Evolutionary conservation across 805 yeast genomes (phyloP), one percentile per base, ranked within the genome.

Genomic region (Tetrapisispora namnaoensis): DNA sequence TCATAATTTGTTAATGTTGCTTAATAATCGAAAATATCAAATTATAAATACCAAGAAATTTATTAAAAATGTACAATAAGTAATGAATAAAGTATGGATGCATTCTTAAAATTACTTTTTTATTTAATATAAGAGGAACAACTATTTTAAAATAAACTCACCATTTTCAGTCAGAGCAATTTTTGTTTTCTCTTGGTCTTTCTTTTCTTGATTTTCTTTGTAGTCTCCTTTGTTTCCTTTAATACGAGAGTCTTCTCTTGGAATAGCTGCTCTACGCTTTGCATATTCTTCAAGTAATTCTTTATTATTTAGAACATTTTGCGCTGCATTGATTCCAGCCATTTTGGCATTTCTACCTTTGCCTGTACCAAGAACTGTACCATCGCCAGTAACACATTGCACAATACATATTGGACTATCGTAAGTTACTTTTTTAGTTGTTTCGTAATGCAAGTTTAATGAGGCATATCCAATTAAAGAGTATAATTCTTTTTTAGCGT

Each of bases 311-410:
- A 91, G 68, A 0, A 91, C 96, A 46, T 72, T 70, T 81, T 82
- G 83, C 0, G 99, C 99, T 0, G 97, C 96, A 48, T 83, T 71
- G 21, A 78, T 65, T 0, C 96, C 93, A 0, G 97, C 98, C 28
- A 79, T 82, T 62, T 84, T 86, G 3, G 73, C 70, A 52, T 78
- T 82, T 22, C 76, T 72, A 2, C 86, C 98, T 7, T 66, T 69
- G 4, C 96, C 98, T 3, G 64, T 66, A 0, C 95, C 96, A 22
- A 91, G 58, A 1, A 72, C 69, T 3, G 78, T 70, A 20, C 82
- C 88, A 48, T 75, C 78, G 2, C 75, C 80, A 62, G 88, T 78
- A 38, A 70, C 59, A 56, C 95, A 84, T 38, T 79, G 76, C 7
- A 90, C 93, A 2, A 73, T 66, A 53, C 76, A 83, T 20, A 56